Evolutionary conservation across 108 stramenopile genomes (phyloP), one percentile per base, ranked within the genome.

Genomic region (Skeletonema costatum): DNA sequence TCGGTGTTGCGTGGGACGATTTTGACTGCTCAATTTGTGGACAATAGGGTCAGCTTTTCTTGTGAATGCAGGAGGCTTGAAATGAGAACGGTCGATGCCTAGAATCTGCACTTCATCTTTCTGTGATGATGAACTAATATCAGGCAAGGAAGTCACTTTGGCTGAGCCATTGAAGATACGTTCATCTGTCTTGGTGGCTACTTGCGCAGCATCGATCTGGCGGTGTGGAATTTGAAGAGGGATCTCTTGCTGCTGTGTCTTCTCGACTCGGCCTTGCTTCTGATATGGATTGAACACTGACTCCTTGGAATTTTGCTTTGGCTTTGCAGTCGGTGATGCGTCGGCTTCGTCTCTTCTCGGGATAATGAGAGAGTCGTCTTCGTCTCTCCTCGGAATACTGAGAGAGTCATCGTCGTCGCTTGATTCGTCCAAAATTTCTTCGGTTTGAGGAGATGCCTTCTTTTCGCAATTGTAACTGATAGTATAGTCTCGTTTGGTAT

Each of bases 1-100:
- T 16, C 93, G 84, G 17, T 56, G 36, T 13, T 77, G 68, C 0
- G 64, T 10, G 25, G 93, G 93, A 17, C 89, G 86, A 72, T 86
- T 95, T 50, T 66, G 32, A 19, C 32, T 16, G 50, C 66, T 62
- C 66, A 91, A 81, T 53, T 61, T 58, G 41, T 92, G 86, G 39
- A 92, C 68, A 11, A 87, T 75, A 8, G 91, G 90, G 36, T 75
- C 81, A 21, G 70, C 65, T 29, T 32, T 53, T 46, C 32, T 35
- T 12, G 14, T 71, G 33, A 71, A 70, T n/a, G 64, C 11, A 25
- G 64, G 73, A 21, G 81, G 81, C 60, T 75, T 75, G 56, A 67
- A 71, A 41, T 75, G 44, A 36, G 48, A 70, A 39, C 75, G 81
- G n/a, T 69, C 42, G 8, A 81, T 81, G 33, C 66, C 60, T 2